These are phyloP conservation scores for Cyclotella choctawhatcheeana DNA, from an alignment of 108 stramenopile genomes.

Conservation along the genomic window DNA sequence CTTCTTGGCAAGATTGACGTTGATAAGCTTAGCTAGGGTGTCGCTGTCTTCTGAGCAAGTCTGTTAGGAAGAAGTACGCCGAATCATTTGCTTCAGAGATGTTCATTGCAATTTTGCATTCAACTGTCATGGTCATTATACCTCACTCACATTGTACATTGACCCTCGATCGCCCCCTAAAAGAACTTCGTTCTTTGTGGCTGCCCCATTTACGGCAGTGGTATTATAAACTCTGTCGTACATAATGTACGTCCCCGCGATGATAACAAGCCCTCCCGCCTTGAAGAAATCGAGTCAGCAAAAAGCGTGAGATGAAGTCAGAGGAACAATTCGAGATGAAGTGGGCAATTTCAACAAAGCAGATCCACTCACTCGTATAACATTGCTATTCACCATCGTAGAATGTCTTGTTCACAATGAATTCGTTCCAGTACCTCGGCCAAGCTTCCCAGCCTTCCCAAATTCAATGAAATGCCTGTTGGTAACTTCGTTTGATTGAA, in stretches of 20 bases:
- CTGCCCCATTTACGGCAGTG: conserved; percentile 17
- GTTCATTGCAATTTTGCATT: not conserved
- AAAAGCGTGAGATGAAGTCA: not conserved
- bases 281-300: not conserved
- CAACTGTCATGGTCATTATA: not conserved
- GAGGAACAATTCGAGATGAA: not conserved
- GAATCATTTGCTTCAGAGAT: not conserved
- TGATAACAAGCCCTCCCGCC: conserved; percentile 48
- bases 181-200: conserved; percentile 12
- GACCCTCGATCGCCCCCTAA: conserved; percentile 44
- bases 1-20: conserved; percentile 52
- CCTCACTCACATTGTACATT: conserved; percentile 53
- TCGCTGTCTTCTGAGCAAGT: conserved; percentile 41
- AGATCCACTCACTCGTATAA: conserved; percentile 37
- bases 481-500: no score
- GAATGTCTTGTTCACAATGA: not conserved
- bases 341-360: not conserved
- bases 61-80: conserved; percentile 10
- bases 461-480: no score
- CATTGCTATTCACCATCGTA: conserved; percentile 44
- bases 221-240: conserved; percentile 26
- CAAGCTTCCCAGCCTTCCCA: no score
- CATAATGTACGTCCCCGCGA: conserved; percentile 36
- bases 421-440: not conserved
- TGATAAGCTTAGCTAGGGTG: conserved; percentile 45